phyloP scores from a whole-genome alignment of 169 alveolate genomes.

The Cytauxzoon felis region DNA sequence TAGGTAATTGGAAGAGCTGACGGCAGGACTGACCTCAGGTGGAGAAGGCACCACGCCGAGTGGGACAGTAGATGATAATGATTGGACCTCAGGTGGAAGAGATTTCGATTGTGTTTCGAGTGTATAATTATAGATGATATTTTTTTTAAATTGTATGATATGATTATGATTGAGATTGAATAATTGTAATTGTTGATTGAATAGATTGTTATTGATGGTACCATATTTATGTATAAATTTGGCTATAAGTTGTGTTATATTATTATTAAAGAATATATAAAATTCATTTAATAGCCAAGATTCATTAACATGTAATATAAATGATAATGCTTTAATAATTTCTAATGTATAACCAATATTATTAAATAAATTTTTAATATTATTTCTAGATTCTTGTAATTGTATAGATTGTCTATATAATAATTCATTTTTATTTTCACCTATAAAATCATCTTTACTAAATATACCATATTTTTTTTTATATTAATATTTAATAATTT shows the following conservation, averaged over 20 bases:
- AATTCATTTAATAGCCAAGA: constrained; percentile 31
- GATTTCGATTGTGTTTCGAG: too few species aligned
- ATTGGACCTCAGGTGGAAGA: too few species aligned
- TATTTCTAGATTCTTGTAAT: constrained; percentile 43
- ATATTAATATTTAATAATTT: constrained; percentile 13
- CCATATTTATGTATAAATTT: not conserved
- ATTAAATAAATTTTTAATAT: constrained; percentile 7
- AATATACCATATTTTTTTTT: constrained; percentile 32
- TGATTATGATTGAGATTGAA: not conserved
- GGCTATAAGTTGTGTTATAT: constrained; percentile 14
- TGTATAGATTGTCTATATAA: constrained; percentile 21
- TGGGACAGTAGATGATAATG: too few species aligned
- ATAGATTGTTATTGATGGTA: too few species aligned
- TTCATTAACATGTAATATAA: constrained; percentile 15
- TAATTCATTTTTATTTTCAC: constrained; percentile 27
- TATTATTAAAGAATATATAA: constrained; percentile 8
- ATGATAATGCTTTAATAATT: constrained; percentile 28
- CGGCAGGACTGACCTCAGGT: too few species aligned
- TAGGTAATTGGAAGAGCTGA: too few species aligned
- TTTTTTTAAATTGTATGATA: not conserved
- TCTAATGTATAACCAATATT: constrained; percentile 21
- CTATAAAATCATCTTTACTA: constrained; percentile 23
- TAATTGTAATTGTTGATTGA: constrained; percentile 5
- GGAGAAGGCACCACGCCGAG: too few species aligned
- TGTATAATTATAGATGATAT: too few species aligned